Base-by-base conservation (phyloP, 139 green algal genomes). In the Tetratostichococcus sp. region DNA sequence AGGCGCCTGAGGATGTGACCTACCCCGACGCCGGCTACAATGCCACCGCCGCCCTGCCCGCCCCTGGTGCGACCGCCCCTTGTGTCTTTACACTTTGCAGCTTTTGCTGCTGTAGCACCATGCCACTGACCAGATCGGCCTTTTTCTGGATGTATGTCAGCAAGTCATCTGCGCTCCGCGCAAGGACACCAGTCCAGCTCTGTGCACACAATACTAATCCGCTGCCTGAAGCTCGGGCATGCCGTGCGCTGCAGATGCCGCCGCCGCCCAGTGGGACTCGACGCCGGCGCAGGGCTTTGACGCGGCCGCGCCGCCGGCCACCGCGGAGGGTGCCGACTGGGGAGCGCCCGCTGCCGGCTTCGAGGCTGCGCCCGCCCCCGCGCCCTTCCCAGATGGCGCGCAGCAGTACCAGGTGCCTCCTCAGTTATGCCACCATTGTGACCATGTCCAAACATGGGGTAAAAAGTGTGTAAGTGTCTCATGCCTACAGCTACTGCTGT, bases 321-420 rank as follows among this genome's bases (percentile, higher is more conserved):
- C 65, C 30, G 79, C 72, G 33, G 72, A 75, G 26, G 80, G 75
- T 16, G 80, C 70, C 35, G 67, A 78, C 17, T 83, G 78, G 78
- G 73, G 74, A 35, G 69, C 59, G 30, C 67, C 77, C 32, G 71
- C 77, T 1, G 75, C 73, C 30, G 84, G 83, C 79, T 92, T 89
- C 65, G 85, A 91, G 76, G 86, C 81, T 28, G 86, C 86, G 43
- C 80, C 83, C 59, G 75, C 85, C 21, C 70, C 81, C 43, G 71
- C 22, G 4, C 32, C 81, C 62, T 82, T 78, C 22, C 67, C 79
- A 30, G 79, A 77, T 43, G 70, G 70, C 21, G 42, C 30, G 39
- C 66, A 67, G 21, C 69, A 71, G 30, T 69, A 76, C 62, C 78
- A 57, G 19, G 66, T 76, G 72, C 72, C 71, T 32, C 33, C 71